Base-by-base conservation (phyloP, 2,329 filamentous ascomycete species). In the Exophiala mesophila region DNA sequence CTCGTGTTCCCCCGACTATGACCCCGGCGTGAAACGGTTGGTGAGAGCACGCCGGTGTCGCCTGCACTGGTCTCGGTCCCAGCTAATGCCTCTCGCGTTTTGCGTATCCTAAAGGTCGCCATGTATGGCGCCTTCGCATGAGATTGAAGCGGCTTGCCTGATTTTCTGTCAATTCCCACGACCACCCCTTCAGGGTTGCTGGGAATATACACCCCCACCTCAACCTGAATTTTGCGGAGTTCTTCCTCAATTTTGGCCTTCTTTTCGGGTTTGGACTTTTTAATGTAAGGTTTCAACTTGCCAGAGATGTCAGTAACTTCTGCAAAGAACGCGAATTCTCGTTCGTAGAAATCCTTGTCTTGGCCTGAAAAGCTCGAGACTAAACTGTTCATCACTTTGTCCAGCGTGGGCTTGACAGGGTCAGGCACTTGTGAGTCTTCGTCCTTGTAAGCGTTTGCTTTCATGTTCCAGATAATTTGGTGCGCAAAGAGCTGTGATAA, bases 391-490 rank as follows among this genome's bases (percentile, higher is more conserved):
- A 88, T 94, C 53, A 98, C 92, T 41, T 81, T 80, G 66, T 98
- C 94, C 3, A 99, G 76, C 0, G 84, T 92, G 2, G 92, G 90
- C 62, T 99, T 98, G 59, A 96, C 85, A 3, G 81, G 78, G 63
- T 98, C 92, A 15, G 92, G 89, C 50, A 94, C 78, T 56, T 84
- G 80, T 10, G 84, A 89, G 54, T 96, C 88, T 57, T 98, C 90
- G 53, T 98, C 94, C 63, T 96, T 98, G 74, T 86, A 98, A 1
- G 89, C 86, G 63, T 98, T 99, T 21, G 92, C 92, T 63, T 97
- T 98, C 84, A 99, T 98, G 63, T 98, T 99, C 92, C 94, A 99
- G 60, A 99, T 98, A 54, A 98, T 97, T 59, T 99, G 92, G 63
- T 99, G 94, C 2, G 94, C 90, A 64, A 98, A 98, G 6, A 97